phyloP scores from a whole-genome alignment of 768 basidiomycete species.

The Lactarius tabidus region DNA sequence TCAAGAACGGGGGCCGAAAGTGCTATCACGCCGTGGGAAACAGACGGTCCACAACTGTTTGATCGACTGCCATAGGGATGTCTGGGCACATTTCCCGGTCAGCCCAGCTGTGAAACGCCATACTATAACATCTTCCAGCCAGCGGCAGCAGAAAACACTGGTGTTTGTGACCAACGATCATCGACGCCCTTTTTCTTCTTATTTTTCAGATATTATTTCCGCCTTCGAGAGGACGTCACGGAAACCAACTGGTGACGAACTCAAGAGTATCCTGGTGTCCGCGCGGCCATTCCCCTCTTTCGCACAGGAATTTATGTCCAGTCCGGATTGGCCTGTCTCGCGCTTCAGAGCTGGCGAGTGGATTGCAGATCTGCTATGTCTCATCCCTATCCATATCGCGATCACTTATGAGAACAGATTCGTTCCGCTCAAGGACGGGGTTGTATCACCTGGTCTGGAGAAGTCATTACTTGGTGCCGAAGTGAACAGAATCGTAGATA shows the following conservation, averaged over 20 bases:
- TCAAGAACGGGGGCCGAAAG: constrained; percentile 38
- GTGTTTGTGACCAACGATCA: constrained; percentile 43
- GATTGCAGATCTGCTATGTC: constrained; percentile 56
- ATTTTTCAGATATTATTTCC: constrained; percentile 45
- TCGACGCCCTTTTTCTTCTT: constrained; percentile 35
- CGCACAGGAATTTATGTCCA: constrained; percentile 4
- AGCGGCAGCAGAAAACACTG: constrained; percentile 36
- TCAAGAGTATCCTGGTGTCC: constrained; percentile 38
- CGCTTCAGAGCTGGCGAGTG: constrained; percentile 52
- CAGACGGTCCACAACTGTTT: constrained; percentile 39
- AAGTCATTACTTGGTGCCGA: constrained; percentile 55
- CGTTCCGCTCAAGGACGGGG: constrained; percentile 56
- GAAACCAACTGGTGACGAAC: constrained; percentile 48
- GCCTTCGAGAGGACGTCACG: constrained; percentile 46
- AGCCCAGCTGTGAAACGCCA: constrained; percentile 11
- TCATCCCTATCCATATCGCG: constrained; percentile 64
- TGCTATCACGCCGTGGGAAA: constrained; percentile 20
- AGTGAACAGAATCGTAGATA: constrained; percentile 54
- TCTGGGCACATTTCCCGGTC: constrained; percentile 19
- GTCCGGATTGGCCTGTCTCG: constrained; percentile 32
- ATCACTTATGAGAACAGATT: constrained; percentile 58
- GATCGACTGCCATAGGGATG: constrained; percentile 14
- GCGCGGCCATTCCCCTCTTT: constrained; percentile 34
- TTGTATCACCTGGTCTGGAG: constrained; percentile 48
- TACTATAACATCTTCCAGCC: constrained; percentile 22